Percentiles rank a stretch among this genome's conserved stretches.
Evolutionary conservation across 805 yeast genomes (phyloP).

Genomic region (Metschnikowia cubensis): DNA sequence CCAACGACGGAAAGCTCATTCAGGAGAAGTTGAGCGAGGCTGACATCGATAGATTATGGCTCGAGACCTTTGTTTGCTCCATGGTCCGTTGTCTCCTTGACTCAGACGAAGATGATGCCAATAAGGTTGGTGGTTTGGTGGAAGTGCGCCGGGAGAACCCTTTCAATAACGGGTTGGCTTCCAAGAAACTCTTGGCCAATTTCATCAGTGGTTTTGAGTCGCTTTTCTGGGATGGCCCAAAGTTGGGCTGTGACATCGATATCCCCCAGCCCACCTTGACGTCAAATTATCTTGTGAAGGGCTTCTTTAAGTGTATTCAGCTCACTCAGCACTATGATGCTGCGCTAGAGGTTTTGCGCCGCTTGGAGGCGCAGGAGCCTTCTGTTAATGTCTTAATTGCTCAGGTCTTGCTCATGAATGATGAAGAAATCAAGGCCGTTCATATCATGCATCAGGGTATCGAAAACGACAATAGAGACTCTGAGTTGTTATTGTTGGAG

Average conservation of each 20-base stretch:
- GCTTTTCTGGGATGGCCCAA: slow-evolving; percentile 63
- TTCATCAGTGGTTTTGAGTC: slow-evolving; percentile 65
- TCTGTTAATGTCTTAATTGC: slow-evolving; percentile 57
- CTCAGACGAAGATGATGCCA: slow-evolving; percentile 63
- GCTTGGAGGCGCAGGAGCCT: slow-evolving; percentile 50
- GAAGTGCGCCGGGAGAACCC: slow-evolving; percentile 86
- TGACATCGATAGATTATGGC: slow-evolving; percentile 54
- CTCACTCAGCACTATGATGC: slow-evolving; percentile 61
- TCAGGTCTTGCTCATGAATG: slow-evolving; percentile 46
- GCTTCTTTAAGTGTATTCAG: slow-evolving; percentile 59
- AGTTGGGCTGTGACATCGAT: slow-evolving; percentile 61
- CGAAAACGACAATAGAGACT: slow-evolving; percentile 46
- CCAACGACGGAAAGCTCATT: slow-evolving; percentile 48
- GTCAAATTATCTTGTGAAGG: slow-evolving; percentile 70
- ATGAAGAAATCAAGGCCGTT: slow-evolving; percentile 60
- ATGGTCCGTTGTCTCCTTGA: slow-evolving; percentile 70
- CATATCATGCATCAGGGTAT: slow-evolving; percentile 50
- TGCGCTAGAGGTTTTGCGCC: slow-evolving; percentile 55
- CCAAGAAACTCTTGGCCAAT: slow-evolving; percentile 35
- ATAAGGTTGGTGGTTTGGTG: slow-evolving; percentile 56
- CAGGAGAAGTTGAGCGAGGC: slow-evolving; percentile 44
- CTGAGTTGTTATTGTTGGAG: slow-evolving; percentile 52
- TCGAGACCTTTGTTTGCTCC: slow-evolving; percentile 59
- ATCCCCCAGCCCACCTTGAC: slow-evolving; percentile 63
- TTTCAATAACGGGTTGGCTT: slow-evolving; percentile 45